Evolutionary conservation across 768 basidiomycete species (phyloP).

Genomic region (Lactarius deliciosus): DNA sequence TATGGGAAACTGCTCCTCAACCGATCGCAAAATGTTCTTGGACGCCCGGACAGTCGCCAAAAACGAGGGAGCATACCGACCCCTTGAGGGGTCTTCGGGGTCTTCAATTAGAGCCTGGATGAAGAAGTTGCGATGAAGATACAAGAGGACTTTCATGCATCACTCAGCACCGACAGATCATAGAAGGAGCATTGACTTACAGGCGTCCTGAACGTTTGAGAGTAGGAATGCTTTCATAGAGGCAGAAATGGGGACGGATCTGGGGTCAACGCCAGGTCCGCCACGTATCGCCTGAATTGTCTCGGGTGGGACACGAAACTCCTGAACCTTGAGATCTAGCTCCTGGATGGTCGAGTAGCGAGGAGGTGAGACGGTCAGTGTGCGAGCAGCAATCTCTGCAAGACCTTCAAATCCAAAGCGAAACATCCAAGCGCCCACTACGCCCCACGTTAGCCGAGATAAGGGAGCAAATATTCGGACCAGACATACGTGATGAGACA

Average conservation of each 20-base stretch:
- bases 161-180: slow-evolving; percentile 30
- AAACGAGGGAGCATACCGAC: slow-evolving; percentile 52
- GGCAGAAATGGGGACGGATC: slow-evolving; percentile 30
- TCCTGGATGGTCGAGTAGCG: slow-evolving; percentile 51
- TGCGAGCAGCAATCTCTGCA: slow-evolving; percentile 59
- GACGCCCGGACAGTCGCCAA: slow-evolving; percentile 52
- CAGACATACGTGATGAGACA: slow-evolving; percentile 28
- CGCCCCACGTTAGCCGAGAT: slow-evolving; percentile 6
- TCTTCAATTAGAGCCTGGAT: slow-evolving; percentile 53
- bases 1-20: slow-evolving; percentile 42
- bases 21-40: slow-evolving; percentile 45
- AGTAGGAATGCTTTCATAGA: slow-evolving; percentile 44
- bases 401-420: slow-evolving; percentile 67
- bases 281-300: slow-evolving; percentile 39
- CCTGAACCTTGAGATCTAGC: slow-evolving; percentile 57
- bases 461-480: neutral
- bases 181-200: slow-evolving; percentile 38
- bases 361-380: slow-evolving; percentile 62
- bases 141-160: slow-evolving; percentile 48
- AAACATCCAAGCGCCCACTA: slow-evolving; percentile 61
- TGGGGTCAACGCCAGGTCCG: slow-evolving; percentile 34
- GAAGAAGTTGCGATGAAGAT: slow-evolving; percentile 59
- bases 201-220: slow-evolving; percentile 39
- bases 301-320: slow-evolving; percentile 56
- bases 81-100: slow-evolving; percentile 47